phyloP scores from a whole-genome alignment of 2,329 filamentous ascomycete species.

The Neonectria punicea region DNA sequence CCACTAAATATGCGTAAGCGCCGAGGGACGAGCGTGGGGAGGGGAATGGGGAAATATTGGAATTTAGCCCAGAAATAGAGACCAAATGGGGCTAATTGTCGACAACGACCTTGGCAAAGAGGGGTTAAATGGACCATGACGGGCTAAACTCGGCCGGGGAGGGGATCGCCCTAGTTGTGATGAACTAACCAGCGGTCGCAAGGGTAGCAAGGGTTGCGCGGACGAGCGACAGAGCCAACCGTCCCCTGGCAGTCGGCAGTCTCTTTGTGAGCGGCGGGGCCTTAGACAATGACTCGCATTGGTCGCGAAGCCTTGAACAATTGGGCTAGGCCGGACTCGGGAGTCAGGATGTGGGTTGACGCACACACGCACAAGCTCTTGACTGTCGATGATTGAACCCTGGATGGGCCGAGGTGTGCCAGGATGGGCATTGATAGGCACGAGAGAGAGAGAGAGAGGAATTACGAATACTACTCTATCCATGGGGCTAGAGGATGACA shows the following conservation, averaged over 20 bases:
- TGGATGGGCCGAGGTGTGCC: constrained; percentile 5
- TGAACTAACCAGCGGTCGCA: constrained; percentile 9
- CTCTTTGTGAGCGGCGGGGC: constrained; percentile 25
- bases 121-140: constrained; percentile 15
- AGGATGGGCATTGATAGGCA: background rate
- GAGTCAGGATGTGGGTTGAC: constrained; percentile 2
- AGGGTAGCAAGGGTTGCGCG: constrained; percentile 2
- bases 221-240: constrained; percentile 5
- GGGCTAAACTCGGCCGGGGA: constrained; percentile 14
- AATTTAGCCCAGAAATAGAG: constrained; percentile 45
- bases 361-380: background rate
- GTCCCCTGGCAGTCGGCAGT: constrained; percentile 31
- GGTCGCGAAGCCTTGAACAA: constrained; percentile 34
- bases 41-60: constrained; percentile 16
- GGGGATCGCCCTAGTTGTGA: background rate
- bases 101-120: background rate
- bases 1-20: constrained; percentile 40
- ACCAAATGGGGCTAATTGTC: constrained; percentile 27
- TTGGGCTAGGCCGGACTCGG: constrained; percentile 29
- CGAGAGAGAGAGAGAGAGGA: background rate
- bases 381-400: constrained; percentile 11
- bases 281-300: constrained; percentile 42
- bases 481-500: constrained; percentile 17
- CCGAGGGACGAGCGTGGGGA: constrained; percentile 17
- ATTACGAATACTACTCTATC: background rate